A percentile compares a stretch with the other conserved stretches of the same genome.
Conservation (phyloP, 2,329 filamentous ascomycete genomes). For the Plenodomus tracheiphilus region DNA sequence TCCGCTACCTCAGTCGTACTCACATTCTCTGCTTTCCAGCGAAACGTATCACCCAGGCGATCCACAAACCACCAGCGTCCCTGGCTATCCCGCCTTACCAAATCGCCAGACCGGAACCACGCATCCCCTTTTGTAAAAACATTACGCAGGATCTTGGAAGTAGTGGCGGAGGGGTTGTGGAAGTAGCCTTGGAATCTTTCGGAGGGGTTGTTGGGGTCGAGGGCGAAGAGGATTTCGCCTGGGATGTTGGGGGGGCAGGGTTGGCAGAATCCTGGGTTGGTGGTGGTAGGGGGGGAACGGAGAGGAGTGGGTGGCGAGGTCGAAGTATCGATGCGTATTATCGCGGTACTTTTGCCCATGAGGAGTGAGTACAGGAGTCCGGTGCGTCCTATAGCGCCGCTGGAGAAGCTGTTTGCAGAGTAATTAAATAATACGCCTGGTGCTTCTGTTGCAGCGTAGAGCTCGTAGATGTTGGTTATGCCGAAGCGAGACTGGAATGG, state of each 20-base stretch:
- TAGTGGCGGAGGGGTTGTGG: constrained; percentile 43
- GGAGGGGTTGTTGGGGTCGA: constrained; percentile 50
- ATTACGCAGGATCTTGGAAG: constrained; percentile 38
- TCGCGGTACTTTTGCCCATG: constrained; percentile 58
- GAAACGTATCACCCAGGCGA: constrained; percentile 46
- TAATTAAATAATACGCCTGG: constrained; percentile 62
- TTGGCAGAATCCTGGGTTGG: constrained; percentile 67
- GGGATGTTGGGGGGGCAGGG: constrained; percentile 65
- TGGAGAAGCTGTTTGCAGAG: constrained; percentile 59
- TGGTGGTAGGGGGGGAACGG: constrained; percentile 62
- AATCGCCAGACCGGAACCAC: constrained; percentile 44
- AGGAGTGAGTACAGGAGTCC: constrained; percentile 61
- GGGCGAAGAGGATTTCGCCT: constrained; percentile 67
- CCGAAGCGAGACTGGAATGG: constrained; percentile 46
- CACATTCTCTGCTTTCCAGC: constrained; percentile 52
- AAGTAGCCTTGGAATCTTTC: constrained; percentile 67
- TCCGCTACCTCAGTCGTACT: constrained; percentile 51
- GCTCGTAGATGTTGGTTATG: constrained; percentile 43
- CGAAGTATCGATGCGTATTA: constrained; percentile 66
- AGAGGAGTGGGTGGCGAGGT: constrained; percentile 62
- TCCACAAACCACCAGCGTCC: constrained; percentile 45
- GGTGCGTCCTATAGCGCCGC: constrained; percentile 71
- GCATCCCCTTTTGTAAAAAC: constrained; percentile 41
- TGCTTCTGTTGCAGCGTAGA: constrained; percentile 53
- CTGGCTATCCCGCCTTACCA: constrained; percentile 37